Conservation (phyloP, 108 stramenopile species). For the Bacterosira constricta region DNA sequence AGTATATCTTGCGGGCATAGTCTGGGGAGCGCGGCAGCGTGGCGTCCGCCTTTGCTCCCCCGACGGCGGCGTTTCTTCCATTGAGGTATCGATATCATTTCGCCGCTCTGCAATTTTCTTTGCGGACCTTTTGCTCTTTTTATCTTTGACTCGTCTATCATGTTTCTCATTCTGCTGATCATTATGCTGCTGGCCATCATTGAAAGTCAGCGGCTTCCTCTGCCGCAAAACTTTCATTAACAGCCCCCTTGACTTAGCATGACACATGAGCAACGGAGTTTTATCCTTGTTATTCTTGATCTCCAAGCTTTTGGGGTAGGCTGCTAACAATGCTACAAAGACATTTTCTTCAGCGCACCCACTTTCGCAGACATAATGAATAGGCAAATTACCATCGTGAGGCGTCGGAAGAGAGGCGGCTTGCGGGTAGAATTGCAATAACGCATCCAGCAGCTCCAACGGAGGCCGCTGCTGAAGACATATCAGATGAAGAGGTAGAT, state of each 20-base stretch:
- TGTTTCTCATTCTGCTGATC: too few relatives aligned
- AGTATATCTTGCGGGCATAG: not conserved
- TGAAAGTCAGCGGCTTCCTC: constrained; percentile 19
- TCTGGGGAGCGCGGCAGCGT: too few relatives aligned
- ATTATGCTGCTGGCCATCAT: not conserved
- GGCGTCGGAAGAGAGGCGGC: constrained; percentile 42
- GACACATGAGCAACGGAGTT: constrained; percentile 40
- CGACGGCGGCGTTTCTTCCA: not conserved
- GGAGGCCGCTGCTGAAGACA: constrained; percentile 54
- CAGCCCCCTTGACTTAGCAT: constrained; percentile 38
- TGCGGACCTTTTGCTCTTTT: not conserved
- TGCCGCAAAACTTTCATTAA: constrained; percentile 39
- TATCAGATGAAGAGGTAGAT: constrained; percentile 53
- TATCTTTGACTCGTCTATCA: not conserved
- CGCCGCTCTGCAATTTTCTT: not conserved
- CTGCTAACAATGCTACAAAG: constrained; percentile 31
- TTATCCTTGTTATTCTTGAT: constrained; percentile 32
- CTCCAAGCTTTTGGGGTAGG: constrained; percentile 38
- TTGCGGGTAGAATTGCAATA: constrained; percentile 38
- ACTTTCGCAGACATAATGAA: constrained; percentile 51
- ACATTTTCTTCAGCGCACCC: constrained; percentile 50
- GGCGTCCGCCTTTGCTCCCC: not conserved
- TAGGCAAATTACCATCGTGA: constrained; percentile 56
- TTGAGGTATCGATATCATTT: not conserved
- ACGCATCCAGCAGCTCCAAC: constrained; percentile 23